Evolutionary conservation across 169 alveolate genomes (phyloP).

Genomic region (Eimeria mitis): DNA sequence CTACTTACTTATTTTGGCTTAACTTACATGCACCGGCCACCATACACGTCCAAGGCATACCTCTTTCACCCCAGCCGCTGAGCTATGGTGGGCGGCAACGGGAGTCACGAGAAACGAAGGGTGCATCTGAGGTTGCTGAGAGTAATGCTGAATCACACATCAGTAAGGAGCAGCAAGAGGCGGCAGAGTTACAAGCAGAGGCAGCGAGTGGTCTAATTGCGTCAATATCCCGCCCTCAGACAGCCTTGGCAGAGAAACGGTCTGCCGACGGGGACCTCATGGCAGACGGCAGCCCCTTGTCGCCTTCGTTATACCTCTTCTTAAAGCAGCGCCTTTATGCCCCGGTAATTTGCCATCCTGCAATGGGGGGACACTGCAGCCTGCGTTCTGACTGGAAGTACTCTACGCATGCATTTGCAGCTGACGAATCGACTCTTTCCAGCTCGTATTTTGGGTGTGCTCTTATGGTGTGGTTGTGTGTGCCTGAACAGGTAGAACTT

Average conservation of each 20-base stretch:
- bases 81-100: slow-evolving; percentile 45
- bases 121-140: slow-evolving; percentile 33
- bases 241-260: slow-evolving; percentile 72
- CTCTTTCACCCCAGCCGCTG: slow-evolving; percentile 88
- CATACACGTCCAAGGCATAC: slow-evolving; percentile 91
- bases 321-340: slow-evolving; percentile 83
- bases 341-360: slow-evolving; percentile 28
- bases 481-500: slow-evolving; percentile 86
- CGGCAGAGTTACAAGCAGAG: slow-evolving; percentile 39
- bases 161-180: slow-evolving; percentile 61
- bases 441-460: not conserved
- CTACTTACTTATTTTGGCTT: slow-evolving; percentile 93
- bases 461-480: not conserved
- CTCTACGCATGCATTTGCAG: not conserved
- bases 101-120: slow-evolving; percentile 48
- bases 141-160: slow-evolving; percentile 66
- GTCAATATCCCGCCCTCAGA: slow-evolving; percentile 64
- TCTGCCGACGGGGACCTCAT: slow-evolving; percentile 59
- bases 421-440: not conserved
- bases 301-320: slow-evolving; percentile 74
- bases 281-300: slow-evolving; percentile 37
- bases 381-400: not conserved
- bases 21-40: slow-evolving; percentile 91
- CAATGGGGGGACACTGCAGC: not conserved
- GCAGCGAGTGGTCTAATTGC: slow-evolving; percentile 34